Percentiles rank a stretch among this genome's conserved stretches.
These are phyloP conservation scores for Fusarium staphyleae DNA, from an alignment of 2,329 filamentous ascomycete species.

Conservation along the genomic window DNA sequence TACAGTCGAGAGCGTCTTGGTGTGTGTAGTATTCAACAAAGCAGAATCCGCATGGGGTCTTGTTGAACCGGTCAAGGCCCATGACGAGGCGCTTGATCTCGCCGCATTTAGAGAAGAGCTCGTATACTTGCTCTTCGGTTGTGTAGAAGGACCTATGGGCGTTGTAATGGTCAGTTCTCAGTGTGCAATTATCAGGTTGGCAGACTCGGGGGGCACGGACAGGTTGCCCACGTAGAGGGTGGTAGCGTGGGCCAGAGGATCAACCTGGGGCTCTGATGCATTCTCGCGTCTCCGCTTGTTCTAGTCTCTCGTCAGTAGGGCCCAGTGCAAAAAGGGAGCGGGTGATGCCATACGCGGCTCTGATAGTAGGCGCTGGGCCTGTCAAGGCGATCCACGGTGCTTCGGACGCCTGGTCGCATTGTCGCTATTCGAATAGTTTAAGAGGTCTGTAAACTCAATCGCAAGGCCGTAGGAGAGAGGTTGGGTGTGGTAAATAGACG, in stretches of 20 bases:
- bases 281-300: conserved; percentile 72
- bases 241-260: conserved; percentile 84
- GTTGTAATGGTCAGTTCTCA: conserved; percentile 24
- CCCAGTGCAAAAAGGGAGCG: not conserved
- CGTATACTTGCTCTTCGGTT: conserved; percentile 98
- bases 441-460: not conserved
- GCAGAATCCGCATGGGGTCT: conserved; percentile 98
- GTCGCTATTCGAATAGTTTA: not conserved
- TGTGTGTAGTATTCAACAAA: conserved; percentile 99
- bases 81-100: conserved; percentile 98
- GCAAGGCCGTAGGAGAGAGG: too few species aligned
- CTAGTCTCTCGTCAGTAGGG: conserved; percentile 48
- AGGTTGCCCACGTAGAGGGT: conserved; percentile 98
- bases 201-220: conserved; percentile 52
- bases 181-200: not conserved
- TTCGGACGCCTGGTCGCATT: conserved; percentile 60
- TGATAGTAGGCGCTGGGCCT: conserved; percentile 93
- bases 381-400: conserved; percentile 90
- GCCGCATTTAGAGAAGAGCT: conserved; percentile 93
- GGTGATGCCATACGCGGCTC: conserved; percentile 68
- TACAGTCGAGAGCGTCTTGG: conserved; percentile 93
- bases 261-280: conserved; percentile 59
- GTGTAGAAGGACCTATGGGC: conserved; percentile 86
- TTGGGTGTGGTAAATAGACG: not conserved
- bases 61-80: conserved; percentile 95